Percentiles rank a stretch among this genome's conserved stretches.
Conservation (phyloP, 352 stramenopile species). For the Phytophthora constricta region DNA sequence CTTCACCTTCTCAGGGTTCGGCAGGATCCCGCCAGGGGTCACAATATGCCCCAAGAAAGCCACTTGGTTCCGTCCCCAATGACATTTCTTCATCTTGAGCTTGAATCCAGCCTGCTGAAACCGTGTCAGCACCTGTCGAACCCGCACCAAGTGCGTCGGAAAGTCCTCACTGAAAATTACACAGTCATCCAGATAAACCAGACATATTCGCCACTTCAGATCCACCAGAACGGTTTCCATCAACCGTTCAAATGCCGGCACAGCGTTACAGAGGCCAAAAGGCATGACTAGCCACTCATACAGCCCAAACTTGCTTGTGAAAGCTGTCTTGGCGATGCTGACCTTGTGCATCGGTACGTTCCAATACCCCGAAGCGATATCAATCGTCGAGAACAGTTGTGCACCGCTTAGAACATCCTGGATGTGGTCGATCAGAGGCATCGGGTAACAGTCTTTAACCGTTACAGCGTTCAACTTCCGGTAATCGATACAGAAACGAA, state of each 20-base stretch:
- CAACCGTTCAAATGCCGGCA: not conserved
- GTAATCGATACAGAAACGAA: slow-evolving; percentile 5
- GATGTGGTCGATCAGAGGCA: slow-evolving; percentile 1
- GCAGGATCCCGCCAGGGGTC: not conserved
- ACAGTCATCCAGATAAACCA: not conserved
- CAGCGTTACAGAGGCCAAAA: not conserved
- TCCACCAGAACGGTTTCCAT: not conserved
- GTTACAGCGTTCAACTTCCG: not conserved
- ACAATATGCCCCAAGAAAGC: slow-evolving; percentile 1
- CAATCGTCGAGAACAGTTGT: not conserved
- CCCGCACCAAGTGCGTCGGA: not conserved
- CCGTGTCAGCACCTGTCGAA: not conserved
- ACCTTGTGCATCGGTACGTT: not conserved
- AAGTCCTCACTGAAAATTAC: slow-evolving; percentile 1
- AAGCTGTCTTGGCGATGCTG: not conserved
- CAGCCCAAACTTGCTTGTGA: not conserved
- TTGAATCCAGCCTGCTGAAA: not conserved
- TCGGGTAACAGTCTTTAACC: slow-evolving; percentile 1
- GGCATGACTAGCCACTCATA: slow-evolving; percentile 4
- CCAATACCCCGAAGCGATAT: slow-evolving; percentile 1
- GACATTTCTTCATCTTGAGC: slow-evolving; percentile 3
- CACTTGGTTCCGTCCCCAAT: not conserved
- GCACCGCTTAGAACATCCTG: not conserved
- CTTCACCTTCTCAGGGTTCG: not conserved
- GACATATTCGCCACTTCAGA: not conserved